Percentiles rank a stretch among this genome's conserved stretches.
Conservation (phyloP, 2,329 filamentous ascomycete species). For the Colletotrichum melonis region DNA sequence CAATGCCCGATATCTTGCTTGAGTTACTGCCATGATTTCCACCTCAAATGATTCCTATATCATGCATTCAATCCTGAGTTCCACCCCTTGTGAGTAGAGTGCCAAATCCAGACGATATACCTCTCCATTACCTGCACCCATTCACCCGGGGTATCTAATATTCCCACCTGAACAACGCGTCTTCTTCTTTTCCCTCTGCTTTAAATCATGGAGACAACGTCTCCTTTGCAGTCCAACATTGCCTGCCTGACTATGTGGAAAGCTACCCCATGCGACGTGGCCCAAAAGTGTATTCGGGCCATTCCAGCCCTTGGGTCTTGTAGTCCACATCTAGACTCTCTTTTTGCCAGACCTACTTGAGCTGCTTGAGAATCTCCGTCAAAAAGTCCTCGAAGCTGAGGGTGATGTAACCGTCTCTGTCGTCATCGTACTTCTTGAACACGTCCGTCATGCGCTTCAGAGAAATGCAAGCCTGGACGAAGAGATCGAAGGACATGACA, state of each 20-base stretch:
- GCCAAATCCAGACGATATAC: not conserved
- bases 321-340: not conserved
- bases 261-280: not conserved
- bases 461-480: conserved; percentile 96
- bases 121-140: conserved; percentile 22
- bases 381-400: conserved; percentile 86
- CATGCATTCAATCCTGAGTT: conserved; percentile 10
- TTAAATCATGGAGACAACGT: not conserved
- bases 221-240: not conserved
- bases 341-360: conserved; percentile 54
- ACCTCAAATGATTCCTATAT: not conserved
- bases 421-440: conserved; percentile 98
- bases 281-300: not conserved
- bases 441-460: conserved; percentile 99
- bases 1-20: not conserved
- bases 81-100: conserved; percentile 14
- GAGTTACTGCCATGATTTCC: not conserved
- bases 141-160: conserved; percentile 32
- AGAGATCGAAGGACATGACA: conserved; percentile 91
- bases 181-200: not conserved
- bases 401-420: conserved; percentile 92
- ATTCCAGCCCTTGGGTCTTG: not conserved
- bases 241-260: not conserved
- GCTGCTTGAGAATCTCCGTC: conserved; percentile 73
- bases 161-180: conserved; percentile 19